Evolutionary conservation across 352 stramenopile genomes (phyloP), one percentile per base, ranked within the genome.

Genomic region (Phytophthora agathidicida): DNA sequence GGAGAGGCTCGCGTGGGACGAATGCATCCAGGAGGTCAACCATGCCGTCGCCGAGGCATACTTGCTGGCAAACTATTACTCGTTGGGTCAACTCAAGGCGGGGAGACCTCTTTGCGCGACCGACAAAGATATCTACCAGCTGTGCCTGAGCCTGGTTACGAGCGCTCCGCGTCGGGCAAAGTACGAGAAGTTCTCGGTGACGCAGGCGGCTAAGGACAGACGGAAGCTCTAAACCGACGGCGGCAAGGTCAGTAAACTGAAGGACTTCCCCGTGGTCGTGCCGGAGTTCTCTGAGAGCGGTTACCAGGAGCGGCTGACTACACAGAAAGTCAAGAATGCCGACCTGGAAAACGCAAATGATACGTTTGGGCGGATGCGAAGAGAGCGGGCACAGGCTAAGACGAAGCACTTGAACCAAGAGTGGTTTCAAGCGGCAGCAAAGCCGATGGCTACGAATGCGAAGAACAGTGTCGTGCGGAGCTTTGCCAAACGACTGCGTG

Each of bases 371-470:
- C 5, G 19, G 19, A 9, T 44, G 37, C 37, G 37, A 1, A 10
- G 37, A 26, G 37, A 44, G 13, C 37, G 19, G 9, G 5, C 1
- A 9, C 11, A n/a, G 20, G 8, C 19, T 3, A 44, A 30, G 10
- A 44, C 19, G 37, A 4, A 44, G 5, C 5, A 44, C 37, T 28
- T 44, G 19, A 44, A 44, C 22, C 19, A 19, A 16, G 37, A 11
- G 13, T 42, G 35, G 16, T 42, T 42, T 24, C 35, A 42, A 42
- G n/a, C 16, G 2, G 16, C 35, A 1, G 17, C 19, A 17, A 20
- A 9, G 26, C 49, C 48, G 27, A 49, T 58, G 36, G 28, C 49
- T 2, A 48, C 36, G 11, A 58, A 58, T 23, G 37, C 30, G 1
- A 38, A 58, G 37, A 58, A 58, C 26, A 8, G 5, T 3, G 36